phyloP scores from a whole-genome alignment of 169 alveolate species.

The Plasmodium sp. region DNA sequence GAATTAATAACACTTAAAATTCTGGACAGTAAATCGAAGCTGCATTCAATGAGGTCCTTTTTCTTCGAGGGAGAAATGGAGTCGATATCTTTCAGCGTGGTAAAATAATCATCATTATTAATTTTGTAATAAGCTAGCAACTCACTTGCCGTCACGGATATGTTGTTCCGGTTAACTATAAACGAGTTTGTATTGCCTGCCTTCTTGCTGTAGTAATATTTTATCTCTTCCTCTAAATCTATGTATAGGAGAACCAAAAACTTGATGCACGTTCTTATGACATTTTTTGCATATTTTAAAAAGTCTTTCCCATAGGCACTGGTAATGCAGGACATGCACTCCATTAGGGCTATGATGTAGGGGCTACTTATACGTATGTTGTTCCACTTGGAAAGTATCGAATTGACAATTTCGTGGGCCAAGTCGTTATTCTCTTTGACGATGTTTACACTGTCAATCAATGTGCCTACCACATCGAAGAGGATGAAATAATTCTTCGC shows the following conservation, averaged over 20 bases:
- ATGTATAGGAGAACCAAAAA: constrained; percentile 62
- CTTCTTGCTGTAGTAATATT: constrained; percentile 58
- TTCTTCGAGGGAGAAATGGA: constrained; percentile 64
- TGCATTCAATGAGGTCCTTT: constrained; percentile 70
- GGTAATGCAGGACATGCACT: constrained; percentile 73
- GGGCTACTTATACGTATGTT: constrained; percentile 66
- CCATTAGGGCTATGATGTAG: constrained; percentile 69
- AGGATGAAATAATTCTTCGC: constrained; percentile 85
- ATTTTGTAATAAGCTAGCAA: constrained; percentile 59
- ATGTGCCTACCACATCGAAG: constrained; percentile 88
- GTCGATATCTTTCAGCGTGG: constrained; percentile 50
- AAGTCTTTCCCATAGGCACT: constrained; percentile 74
- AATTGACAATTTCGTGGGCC: constrained; percentile 68
- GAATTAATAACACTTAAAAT: constrained; percentile 72
- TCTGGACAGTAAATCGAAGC: constrained; percentile 72
- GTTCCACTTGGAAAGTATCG: constrained; percentile 50
- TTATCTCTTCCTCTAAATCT: constrained; percentile 74
- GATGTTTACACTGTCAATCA: constrained; percentile 80
- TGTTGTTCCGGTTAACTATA: constrained; percentile 51
- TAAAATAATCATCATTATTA: constrained; percentile 59
- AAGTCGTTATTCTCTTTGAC: constrained; percentile 64
- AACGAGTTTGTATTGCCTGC: constrained; percentile 20
- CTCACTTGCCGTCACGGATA: constrained; percentile 66
- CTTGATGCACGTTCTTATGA: constrained; percentile 71
- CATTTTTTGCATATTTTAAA: constrained; percentile 71